Conservation (phyloP, 192 early-diverging fungal genomes). For the Rhizophagus sp. region DNA sequence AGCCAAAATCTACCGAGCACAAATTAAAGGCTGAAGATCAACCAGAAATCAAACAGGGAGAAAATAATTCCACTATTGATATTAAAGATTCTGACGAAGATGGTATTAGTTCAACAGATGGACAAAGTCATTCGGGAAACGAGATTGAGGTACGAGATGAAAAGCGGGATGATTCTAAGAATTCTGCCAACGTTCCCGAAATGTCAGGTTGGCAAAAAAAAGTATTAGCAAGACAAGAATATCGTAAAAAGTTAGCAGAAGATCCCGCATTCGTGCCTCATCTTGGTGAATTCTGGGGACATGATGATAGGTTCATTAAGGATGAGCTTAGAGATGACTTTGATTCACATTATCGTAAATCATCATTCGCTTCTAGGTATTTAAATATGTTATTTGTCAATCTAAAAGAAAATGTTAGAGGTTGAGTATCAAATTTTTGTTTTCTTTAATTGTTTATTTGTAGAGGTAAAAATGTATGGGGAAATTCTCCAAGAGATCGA, state of each 20-base stretch:
- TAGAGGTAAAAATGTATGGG: constrained; percentile 17
- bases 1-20: not conserved
- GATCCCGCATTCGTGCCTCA: constrained; percentile 60
- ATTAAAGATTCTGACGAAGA: not conserved
- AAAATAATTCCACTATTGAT: not conserved
- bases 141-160: not conserved
- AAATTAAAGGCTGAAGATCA: not conserved
- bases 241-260: constrained; percentile 53
- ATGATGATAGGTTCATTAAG: constrained; percentile 57
- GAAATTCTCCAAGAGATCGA: constrained; percentile 28
- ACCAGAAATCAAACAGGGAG: not conserved
- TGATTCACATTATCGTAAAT: constrained; percentile 9
- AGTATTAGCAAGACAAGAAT: constrained; percentile 49
- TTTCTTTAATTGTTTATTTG: not conserved
- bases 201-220: constrained; percentile 31
- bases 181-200: not conserved
- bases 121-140: not conserved
- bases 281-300: constrained; percentile 59
- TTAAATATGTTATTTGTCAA: not conserved
- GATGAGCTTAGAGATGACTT: constrained; percentile 47
- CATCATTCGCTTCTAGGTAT: constrained; percentile 22
- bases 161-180: not conserved
- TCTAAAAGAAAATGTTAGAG: not conserved
- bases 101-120: not conserved
- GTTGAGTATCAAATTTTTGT: not conserved